Evolutionary conservation across 2,329 filamentous ascomycete genomes (phyloP).

Genomic region (Neofusicoccum sp.): DNA sequence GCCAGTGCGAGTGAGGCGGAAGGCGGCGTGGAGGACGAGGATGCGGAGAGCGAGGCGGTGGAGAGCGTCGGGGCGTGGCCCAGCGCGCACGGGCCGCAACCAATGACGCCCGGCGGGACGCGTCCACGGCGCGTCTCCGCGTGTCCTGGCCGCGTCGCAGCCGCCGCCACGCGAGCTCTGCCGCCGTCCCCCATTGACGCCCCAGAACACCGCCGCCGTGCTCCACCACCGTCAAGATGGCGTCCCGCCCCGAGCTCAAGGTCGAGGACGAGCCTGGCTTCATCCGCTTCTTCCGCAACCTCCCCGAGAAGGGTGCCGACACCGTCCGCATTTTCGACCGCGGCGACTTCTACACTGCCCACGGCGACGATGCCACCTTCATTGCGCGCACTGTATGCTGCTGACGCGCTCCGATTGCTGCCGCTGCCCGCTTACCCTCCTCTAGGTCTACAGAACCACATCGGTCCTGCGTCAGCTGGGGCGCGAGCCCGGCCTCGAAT

Average conservation of each 20-base stretch:
- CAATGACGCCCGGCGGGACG: not conserved
- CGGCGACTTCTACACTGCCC: slow-evolving; percentile 93
- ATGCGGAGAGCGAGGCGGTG: too few species aligned
- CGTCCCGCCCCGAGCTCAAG: slow-evolving; percentile 57
- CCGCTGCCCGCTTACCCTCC: not conserved
- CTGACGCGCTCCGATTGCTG: not conserved
- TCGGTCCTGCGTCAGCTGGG: slow-evolving; percentile 91
- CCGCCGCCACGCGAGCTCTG: not conserved
- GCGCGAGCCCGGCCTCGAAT: slow-evolving; percentile 78
- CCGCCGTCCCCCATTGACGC: not conserved
- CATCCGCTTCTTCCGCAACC: slow-evolving; percentile 91
- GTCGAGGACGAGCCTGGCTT: slow-evolving; percentile 97
- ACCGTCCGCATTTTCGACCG: slow-evolving; percentile 91
- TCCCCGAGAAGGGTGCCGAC: slow-evolving; percentile 67
- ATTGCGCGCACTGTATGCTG: slow-evolving; percentile 68
- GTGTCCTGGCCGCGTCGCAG: not conserved
- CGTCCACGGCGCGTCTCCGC: slow-evolving; percentile 6
- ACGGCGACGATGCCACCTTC: slow-evolving; percentile 79
- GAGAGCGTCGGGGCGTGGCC: too few species aligned
- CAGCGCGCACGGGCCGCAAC: not conserved
- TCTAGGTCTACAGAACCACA: slow-evolving; percentile 90
- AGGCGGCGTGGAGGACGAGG: too few species aligned
- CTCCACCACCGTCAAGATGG: slow-evolving; percentile 39
- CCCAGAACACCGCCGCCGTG: not conserved
- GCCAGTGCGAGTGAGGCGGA: not conserved